phyloP scores from a whole-genome alignment of 805 yeast genomes.

The Priceomyces fermenticarens region DNA sequence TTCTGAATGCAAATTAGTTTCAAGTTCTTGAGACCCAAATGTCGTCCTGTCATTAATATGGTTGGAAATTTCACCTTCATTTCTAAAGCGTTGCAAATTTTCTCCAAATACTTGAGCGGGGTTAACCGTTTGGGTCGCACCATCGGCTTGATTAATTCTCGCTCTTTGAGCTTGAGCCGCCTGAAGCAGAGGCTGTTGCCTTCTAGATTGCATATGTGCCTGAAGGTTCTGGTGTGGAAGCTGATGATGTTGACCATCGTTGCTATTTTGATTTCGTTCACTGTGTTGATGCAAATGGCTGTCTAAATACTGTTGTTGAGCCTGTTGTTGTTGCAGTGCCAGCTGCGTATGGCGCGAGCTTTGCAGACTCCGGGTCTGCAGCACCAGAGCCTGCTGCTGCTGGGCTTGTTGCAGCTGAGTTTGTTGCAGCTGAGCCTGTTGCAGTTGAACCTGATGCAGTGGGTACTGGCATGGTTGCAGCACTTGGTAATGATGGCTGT shows the following conservation, averaged over 20 bases:
- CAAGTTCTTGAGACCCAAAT: no score
- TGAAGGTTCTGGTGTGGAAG: background rate
- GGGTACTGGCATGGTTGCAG: constrained; percentile 4
- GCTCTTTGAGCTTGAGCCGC: no score
- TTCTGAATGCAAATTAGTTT: background rate
- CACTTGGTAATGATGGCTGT: constrained; percentile 2
- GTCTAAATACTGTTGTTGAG: constrained; percentile 20
- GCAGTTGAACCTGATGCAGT: constrained; percentile 5
- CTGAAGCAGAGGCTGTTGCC: constrained; percentile 1
- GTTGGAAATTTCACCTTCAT: background rate
- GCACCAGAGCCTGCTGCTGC: background rate
- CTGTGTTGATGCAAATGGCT: constrained; percentile 5
- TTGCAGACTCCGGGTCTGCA: background rate
- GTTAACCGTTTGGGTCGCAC: constrained; percentile 6
- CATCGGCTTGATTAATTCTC: background rate
- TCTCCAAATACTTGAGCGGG: constrained; percentile 1
- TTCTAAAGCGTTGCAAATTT: background rate
- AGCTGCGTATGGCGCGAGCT: background rate
- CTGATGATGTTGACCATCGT: background rate
- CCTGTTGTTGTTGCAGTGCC: constrained; percentile 2
- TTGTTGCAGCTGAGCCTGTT: constrained; percentile 4
- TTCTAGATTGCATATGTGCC: no score
- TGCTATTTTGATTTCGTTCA: constrained; percentile 2
- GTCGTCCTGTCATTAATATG: background rate
- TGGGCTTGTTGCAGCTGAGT: constrained; percentile 2